phyloP scores from a whole-genome alignment of 176 grass and related monocot genomes.

The maize (Zea mays) region DNA sequence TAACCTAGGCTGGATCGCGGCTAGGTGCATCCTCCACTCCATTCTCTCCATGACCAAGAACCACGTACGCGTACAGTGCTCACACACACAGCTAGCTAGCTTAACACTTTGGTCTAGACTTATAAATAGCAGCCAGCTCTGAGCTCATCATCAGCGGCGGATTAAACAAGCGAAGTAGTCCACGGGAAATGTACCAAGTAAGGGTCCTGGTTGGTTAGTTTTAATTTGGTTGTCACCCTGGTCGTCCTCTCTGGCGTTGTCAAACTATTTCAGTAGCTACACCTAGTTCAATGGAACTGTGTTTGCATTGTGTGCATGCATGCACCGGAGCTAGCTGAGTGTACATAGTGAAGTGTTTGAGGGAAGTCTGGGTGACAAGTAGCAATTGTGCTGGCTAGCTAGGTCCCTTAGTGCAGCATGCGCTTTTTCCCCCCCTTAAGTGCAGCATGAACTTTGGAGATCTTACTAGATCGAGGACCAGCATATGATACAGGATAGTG shows the following conservation, averaged over 20 bases:
- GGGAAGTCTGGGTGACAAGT: conserved; percentile 30
- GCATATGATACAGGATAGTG: background rate
- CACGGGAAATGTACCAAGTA: conserved; percentile 2
- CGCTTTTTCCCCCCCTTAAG: background rate
- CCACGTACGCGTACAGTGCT: conserved; percentile 11
- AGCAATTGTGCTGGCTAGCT: background rate
- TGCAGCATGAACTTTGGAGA: background rate
- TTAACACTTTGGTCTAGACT: conserved; percentile 12
- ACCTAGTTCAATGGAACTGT: conserved; percentile 19
- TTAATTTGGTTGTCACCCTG: conserved; percentile 18
- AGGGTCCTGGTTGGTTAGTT: conserved; percentile 22
- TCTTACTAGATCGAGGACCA: background rate
- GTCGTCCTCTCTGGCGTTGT: conserved; percentile 24
- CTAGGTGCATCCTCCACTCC: conserved; percentile 51
- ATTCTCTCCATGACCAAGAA: conserved; percentile 5
- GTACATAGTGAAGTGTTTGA: conserved; percentile 44
- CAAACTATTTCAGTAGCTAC: conserved; percentile 43
- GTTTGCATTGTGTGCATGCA: background rate
- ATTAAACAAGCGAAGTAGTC: conserved; percentile 47
- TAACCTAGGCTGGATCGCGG: conserved; percentile 57
- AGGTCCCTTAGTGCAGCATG: background rate
- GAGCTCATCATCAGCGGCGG: conserved; percentile 38
- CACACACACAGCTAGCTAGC: background rate
- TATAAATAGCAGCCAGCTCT: conserved; percentile 60
- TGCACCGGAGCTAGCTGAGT: background rate